Percentiles rank a stretch among this genome's conserved stretches.
These are phyloP conservation scores for Fusarium incarnatum DNA, from an alignment of 2,329 filamentous ascomycete species.

Conservation along the genomic window DNA sequence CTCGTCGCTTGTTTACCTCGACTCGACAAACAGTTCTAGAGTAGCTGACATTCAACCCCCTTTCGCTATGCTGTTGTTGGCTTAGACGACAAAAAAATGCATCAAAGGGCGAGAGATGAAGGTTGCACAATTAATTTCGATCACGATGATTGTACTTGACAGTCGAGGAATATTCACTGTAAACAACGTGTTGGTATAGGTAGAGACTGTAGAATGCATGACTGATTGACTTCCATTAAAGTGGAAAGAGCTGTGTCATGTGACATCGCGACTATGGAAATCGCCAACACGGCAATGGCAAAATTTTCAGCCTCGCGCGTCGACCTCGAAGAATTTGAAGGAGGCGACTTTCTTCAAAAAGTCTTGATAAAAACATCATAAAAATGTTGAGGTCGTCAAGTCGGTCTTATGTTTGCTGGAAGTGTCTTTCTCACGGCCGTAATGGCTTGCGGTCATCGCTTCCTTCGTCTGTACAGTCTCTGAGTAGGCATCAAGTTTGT, in stretches of 20 bases:
- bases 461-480: neutral
- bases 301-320: slow-evolving; percentile 44
- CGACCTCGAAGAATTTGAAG: neutral
- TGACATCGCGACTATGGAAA: slow-evolving; percentile 38
- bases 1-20: no score
- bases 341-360: neutral
- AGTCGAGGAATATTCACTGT: neutral
- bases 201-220: neutral
- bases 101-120: neutral
- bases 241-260: slow-evolving; percentile 39
- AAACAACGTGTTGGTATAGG: neutral
- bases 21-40: neutral
- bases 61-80: neutral
- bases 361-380: slow-evolving; percentile 7
- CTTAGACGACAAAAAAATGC: neutral
- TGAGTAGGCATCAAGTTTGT: slow-evolving; percentile 32
- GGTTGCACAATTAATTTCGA: neutral
- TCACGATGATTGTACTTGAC: neutral
- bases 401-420: slow-evolving; percentile 51
- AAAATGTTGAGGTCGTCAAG: slow-evolving; percentile 50
- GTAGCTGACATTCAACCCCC: neutral
- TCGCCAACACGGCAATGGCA: slow-evolving; percentile 36
- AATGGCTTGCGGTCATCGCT: slow-evolving; percentile 18
- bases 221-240: slow-evolving; percentile 16
- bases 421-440: slow-evolving; percentile 45